A percentile compares a stretch with the other conserved stretches of the same genome.
Conservation (phyloP, 2,329 filamentous ascomycete genomes). For the Alternaria sp. region DNA sequence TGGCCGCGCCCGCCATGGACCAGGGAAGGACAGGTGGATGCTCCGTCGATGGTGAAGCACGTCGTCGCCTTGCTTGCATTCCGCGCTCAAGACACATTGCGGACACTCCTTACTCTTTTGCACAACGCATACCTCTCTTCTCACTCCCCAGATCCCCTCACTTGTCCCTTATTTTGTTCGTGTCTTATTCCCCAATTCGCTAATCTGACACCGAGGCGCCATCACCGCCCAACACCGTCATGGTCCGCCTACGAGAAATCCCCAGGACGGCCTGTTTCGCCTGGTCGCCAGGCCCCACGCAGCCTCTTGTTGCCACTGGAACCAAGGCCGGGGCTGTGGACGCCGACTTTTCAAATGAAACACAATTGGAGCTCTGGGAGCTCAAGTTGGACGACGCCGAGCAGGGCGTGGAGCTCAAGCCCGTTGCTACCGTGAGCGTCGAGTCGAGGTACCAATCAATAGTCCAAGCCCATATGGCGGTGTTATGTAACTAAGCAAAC, state of each 20-base stretch:
- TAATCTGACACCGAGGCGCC: conserved; percentile 41
- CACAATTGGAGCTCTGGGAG: conserved; percentile 96
- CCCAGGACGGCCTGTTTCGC: conserved; percentile 96
- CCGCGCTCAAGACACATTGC: conserved; percentile 30
- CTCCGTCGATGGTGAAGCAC: conserved; percentile 36
- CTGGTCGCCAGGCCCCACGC: conserved; percentile 84
- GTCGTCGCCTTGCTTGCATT: conserved; percentile 33
- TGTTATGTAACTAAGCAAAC: conserved; percentile 31
- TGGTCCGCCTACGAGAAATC: conserved; percentile 97
- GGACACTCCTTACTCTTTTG: conserved; percentile 19
- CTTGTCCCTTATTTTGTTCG: conserved; percentile 28
- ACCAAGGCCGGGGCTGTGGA: conserved; percentile 95
- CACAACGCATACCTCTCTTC: conserved; percentile 25
- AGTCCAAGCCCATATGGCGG: background rate
- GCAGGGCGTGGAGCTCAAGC: conserved; percentile 83
- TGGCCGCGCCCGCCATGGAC: conserved; percentile 27
- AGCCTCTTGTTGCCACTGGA: conserved; percentile 88
- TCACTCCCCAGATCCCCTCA: conserved; percentile 20
- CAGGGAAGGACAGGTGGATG: conserved; percentile 50
- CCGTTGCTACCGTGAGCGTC: conserved; percentile 81
- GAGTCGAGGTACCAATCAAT: conserved; percentile 78
- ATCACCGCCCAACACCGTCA: conserved; percentile 57
- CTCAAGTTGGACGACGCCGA: conserved; percentile 80
- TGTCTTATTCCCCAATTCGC: conserved; percentile 28
- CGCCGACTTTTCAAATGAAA: conserved; percentile 97